phyloP scores from a whole-genome alignment of 2,329 filamentous ascomycete genomes.

The Ascocoryne sarcoides region DNA sequence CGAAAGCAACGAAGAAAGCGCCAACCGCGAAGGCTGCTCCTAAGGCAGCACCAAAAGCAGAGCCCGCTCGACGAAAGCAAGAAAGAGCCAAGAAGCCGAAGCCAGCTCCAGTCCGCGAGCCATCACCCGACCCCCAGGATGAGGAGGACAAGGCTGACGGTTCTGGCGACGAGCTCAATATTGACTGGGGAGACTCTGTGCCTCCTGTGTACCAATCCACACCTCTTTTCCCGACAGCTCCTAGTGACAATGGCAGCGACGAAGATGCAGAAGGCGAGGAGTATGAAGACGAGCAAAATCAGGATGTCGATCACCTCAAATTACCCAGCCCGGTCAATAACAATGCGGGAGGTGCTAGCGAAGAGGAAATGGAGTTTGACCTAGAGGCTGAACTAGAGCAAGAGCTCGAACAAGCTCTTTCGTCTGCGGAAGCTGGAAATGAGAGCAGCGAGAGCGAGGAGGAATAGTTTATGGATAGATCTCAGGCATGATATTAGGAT shows the following conservation, averaged over 20 bases:
- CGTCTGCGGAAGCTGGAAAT: conserved; percentile 9
- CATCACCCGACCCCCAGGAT: conserved; percentile 23
- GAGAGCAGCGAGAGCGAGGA: conserved; percentile 30
- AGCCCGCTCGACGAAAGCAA: conserved; percentile 25
- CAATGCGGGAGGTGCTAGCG: conserved; percentile 18
- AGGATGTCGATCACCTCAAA: conserved; percentile 36
- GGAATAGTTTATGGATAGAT: conserved; percentile 17
- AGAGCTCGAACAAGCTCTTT: conserved; percentile 11
- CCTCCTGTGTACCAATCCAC: conserved; percentile 18
- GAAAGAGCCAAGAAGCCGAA: conserved; percentile 29
- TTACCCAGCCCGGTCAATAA: conserved; percentile 44
- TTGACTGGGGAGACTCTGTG: conserved; percentile 50
- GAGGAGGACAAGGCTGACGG: conserved; percentile 44
- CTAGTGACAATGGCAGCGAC: conserved; percentile 33
- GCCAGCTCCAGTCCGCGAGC: conserved; percentile 20
- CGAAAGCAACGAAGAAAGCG: conserved; percentile 24
- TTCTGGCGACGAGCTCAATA: conserved; percentile 31
- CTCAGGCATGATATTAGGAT: background rate
- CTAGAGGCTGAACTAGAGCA: conserved; percentile 28
- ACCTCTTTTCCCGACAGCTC: conserved; percentile 20
- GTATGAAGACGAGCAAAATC: conserved; percentile 32
- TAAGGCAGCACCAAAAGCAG: conserved; percentile 14
- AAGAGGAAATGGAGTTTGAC: conserved; percentile 27
- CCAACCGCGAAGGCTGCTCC: conserved; percentile 5
- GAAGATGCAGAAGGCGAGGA: conserved; percentile 39